phyloP scores from a whole-genome alignment of 495 filamentous ascomycete species.

The Penicillium canariense region DNA sequence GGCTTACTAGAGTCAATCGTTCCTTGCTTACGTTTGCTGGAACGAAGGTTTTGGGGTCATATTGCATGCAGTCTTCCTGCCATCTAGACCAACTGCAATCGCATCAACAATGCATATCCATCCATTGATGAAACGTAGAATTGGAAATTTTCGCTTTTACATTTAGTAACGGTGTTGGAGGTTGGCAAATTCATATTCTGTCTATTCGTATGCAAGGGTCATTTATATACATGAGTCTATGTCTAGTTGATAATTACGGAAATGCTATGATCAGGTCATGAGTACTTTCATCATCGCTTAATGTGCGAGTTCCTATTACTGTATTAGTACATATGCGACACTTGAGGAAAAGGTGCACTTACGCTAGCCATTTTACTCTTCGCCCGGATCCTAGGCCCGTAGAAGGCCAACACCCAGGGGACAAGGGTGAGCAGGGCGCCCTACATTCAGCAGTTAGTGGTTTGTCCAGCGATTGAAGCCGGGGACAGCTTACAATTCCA shows the following conservation, averaged over 20 bases:
- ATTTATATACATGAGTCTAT: conserved; percentile 9
- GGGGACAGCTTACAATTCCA: conserved; percentile 50
- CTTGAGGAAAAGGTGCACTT: conserved; percentile 13
- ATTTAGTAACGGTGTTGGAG: background rate
- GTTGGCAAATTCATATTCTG: background rate
- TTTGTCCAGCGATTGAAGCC: background rate
- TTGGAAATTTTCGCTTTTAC: background rate
- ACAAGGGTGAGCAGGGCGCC: conserved; percentile 69
- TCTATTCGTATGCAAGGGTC: background rate
- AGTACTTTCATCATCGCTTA: conserved; percentile 2
- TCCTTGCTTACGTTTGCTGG: conserved; percentile 1
- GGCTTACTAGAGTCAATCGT: background rate
- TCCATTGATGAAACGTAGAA: background rate
- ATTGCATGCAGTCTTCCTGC: background rate
- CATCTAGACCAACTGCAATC: background rate
- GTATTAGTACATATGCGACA: conserved; percentile 11
- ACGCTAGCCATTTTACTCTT: conserved; percentile 73
- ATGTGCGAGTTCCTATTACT: conserved; percentile 31
- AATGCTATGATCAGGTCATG: background rate
- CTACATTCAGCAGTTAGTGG: conserved; percentile 19
- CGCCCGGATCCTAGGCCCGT: conserved; percentile 72
- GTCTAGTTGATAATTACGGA: background rate
- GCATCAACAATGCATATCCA: background rate
- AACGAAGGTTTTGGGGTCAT: background rate
- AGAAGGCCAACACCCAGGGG: conserved; percentile 83